These are phyloP conservation scores for Aspergillus floridensis DNA, from an alignment of 2,329 filamentous ascomycete genomes.

Conservation along the genomic window DNA sequence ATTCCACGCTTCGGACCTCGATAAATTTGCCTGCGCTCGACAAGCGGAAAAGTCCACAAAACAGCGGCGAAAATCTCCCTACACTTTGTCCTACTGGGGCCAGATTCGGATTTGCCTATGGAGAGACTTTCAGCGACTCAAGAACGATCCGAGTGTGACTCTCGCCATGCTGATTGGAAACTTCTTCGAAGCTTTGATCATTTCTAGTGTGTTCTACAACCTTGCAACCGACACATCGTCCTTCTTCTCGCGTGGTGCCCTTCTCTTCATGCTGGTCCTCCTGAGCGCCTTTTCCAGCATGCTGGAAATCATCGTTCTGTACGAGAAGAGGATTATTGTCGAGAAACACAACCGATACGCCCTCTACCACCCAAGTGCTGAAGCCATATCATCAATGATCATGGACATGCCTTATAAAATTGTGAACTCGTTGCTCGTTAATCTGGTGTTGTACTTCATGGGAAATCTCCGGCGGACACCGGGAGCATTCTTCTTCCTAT, in stretches of 20 bases:
- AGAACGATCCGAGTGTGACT: slow-evolving; percentile 69
- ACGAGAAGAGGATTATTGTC: slow-evolving; percentile 18
- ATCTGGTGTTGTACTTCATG: slow-evolving; percentile 79
- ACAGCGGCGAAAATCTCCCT: slow-evolving; percentile 68
- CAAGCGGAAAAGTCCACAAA: slow-evolving; percentile 34
- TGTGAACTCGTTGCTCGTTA: slow-evolving; percentile 67
- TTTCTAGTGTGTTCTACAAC: slow-evolving; percentile 77
- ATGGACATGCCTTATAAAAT: slow-evolving; percentile 68
- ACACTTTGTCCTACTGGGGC: slow-evolving; percentile 70
- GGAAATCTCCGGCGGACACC: slow-evolving; percentile 71
- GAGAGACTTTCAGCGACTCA: slow-evolving; percentile 71
- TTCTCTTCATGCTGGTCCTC: slow-evolving; percentile 80
- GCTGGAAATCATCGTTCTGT: slow-evolving; percentile 51
- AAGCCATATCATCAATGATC: slow-evolving; percentile 10
- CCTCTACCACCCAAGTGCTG: slow-evolving; percentile 20
- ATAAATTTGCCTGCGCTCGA: slow-evolving; percentile 34
- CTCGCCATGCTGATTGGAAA: slow-evolving; percentile 64
- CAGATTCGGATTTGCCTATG: slow-evolving; percentile 74
- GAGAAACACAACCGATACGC: slow-evolving; percentile 22
- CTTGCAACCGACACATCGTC: slow-evolving; percentile 60
- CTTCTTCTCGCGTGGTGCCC: slow-evolving; percentile 71
- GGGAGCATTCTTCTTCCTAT: slow-evolving; percentile 78
- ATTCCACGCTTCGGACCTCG: not conserved
- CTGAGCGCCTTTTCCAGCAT: slow-evolving; percentile 77
- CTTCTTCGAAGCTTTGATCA: slow-evolving; percentile 68